phyloP scores from a whole-genome alignment of 2,329 filamentous ascomycete genomes.

The Curvularia sp. region DNA sequence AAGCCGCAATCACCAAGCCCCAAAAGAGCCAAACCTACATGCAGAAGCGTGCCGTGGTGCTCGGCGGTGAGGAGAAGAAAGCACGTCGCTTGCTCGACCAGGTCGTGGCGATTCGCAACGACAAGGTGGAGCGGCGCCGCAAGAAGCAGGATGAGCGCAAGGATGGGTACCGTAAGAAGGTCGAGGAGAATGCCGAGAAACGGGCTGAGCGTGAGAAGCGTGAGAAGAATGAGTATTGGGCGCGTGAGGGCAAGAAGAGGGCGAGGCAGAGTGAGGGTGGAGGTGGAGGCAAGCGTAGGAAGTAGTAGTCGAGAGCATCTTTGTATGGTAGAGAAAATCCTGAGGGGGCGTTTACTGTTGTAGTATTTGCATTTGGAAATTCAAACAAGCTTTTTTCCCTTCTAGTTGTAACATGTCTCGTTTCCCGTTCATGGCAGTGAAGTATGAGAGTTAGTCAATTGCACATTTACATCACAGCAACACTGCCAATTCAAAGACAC shows the following conservation, averaged over 20 bases:
- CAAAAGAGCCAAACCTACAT: constrained; percentile 85
- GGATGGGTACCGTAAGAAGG: constrained; percentile 79
- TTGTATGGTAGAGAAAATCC: not conserved
- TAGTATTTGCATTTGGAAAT: not conserved
- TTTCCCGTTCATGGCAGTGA: no score
- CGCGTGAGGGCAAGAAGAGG: constrained; percentile 83
- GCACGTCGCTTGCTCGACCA: constrained; percentile 91
- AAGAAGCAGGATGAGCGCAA: constrained; percentile 89
- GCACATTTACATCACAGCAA: no score
- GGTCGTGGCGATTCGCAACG: constrained; percentile 86
- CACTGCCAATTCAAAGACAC: no score
- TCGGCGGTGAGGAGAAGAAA: constrained; percentile 82
- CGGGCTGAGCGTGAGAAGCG: constrained; percentile 84
- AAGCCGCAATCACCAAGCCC: constrained; percentile 81
- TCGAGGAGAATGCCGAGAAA: constrained; percentile 84
- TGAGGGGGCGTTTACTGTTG: not conserved
- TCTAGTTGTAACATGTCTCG: no score
- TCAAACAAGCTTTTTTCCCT: no score
- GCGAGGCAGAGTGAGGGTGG: constrained; percentile 55
- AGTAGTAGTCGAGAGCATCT: constrained; percentile 14
- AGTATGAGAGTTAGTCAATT: no score
- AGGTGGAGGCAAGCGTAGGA: constrained; percentile 46
- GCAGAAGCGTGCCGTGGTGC: constrained; percentile 94
- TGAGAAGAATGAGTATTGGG: constrained; percentile 93
- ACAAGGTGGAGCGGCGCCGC: constrained; percentile 82